These are phyloP conservation scores for Gleditsia sinensis DNA, from an alignment of 306 rosid species.

Conservation along the genomic window DNA sequence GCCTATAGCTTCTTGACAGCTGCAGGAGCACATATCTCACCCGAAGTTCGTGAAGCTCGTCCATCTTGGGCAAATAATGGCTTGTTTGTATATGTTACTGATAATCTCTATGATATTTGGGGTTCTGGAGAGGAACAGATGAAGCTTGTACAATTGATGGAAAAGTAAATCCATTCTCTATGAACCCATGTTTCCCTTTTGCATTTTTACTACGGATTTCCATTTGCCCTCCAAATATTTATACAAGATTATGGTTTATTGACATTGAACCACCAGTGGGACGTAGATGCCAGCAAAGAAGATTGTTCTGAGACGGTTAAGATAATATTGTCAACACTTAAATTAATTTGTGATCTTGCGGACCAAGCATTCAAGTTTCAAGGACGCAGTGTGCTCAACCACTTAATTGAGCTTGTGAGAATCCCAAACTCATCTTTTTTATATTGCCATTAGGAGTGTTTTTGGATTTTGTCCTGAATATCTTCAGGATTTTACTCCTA, in stretches of 20 bases:
- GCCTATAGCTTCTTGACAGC: neutral
- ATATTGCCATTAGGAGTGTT: too few relatives aligned
- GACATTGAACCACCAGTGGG: constrained; percentile 45
- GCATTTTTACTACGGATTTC: neutral
- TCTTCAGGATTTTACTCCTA: too few relatives aligned
- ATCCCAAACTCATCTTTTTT: too few relatives aligned
- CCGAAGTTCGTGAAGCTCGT: constrained; percentile 57
- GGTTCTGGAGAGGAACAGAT: constrained; percentile 57
- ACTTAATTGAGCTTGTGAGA: constrained; percentile 51
- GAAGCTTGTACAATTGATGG: constrained; percentile 42
- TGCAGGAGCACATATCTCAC: neutral
- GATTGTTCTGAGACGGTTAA: constrained; percentile 59
- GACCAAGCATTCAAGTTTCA: constrained; percentile 41
- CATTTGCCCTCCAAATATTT: neutral
- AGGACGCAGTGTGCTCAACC: constrained; percentile 30
- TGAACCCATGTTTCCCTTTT: neutral
- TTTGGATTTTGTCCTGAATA: too few relatives aligned
- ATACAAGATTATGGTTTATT: neutral
- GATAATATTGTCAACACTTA: constrained; percentile 47
- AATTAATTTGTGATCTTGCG: constrained; percentile 44
- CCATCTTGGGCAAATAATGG: constrained; percentile 59
- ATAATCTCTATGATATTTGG: constrained; percentile 59
- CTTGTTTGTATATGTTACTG: constrained; percentile 48
- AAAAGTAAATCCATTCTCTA: constrained; percentile 40
- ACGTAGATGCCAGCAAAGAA: constrained; percentile 36